Conservation (phyloP, 306 rosid species). For the Arachis hypogaea region DNA sequence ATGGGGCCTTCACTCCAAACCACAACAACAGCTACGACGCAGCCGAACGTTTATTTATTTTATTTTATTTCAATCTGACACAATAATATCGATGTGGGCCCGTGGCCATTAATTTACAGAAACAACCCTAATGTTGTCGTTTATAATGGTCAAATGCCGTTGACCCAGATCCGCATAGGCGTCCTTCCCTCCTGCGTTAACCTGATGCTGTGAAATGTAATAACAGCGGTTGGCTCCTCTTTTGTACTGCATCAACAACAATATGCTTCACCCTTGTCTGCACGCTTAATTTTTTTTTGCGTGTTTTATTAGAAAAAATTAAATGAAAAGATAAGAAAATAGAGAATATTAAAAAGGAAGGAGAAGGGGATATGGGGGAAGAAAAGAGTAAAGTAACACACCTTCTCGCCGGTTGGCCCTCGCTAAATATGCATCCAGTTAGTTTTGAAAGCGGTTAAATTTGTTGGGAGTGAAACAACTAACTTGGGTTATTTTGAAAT, state of each 20-base stretch:
- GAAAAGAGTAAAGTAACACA: slow-evolving; percentile 3
- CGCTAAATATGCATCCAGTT: slow-evolving; percentile 30
- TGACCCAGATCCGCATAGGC: slow-evolving; percentile 69
- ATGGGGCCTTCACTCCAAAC: slow-evolving; percentile 35
- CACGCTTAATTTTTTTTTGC: slow-evolving; percentile 45
- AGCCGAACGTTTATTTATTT: slow-evolving; percentile 47
- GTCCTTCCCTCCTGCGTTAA: slow-evolving; percentile 33
- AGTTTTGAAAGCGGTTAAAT: slow-evolving; percentile 47
- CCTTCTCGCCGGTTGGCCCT: background rate
- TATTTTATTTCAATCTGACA: background rate
- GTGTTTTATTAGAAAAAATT: background rate
- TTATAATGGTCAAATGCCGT: slow-evolving; percentile 56
- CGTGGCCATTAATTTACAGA: slow-evolving; percentile 34
- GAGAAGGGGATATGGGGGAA: background rate
- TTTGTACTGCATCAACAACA: slow-evolving; percentile 36
- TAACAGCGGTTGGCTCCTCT: slow-evolving; percentile 14
- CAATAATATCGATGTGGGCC: slow-evolving; percentile 31
- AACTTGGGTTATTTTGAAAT: slow-evolving; percentile 29
- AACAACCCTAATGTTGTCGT: slow-evolving; percentile 45
- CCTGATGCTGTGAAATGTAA: slow-evolving; percentile 21
- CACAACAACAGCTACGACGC: slow-evolving; percentile 54
- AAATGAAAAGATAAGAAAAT: background rate
- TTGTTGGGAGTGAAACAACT: slow-evolving; percentile 35
- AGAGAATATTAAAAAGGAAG: background rate
- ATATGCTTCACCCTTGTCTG: slow-evolving; percentile 50